Conservation (phyloP, 2,329 filamentous ascomycete genomes). For the Cladosporium cucumerinum region DNA sequence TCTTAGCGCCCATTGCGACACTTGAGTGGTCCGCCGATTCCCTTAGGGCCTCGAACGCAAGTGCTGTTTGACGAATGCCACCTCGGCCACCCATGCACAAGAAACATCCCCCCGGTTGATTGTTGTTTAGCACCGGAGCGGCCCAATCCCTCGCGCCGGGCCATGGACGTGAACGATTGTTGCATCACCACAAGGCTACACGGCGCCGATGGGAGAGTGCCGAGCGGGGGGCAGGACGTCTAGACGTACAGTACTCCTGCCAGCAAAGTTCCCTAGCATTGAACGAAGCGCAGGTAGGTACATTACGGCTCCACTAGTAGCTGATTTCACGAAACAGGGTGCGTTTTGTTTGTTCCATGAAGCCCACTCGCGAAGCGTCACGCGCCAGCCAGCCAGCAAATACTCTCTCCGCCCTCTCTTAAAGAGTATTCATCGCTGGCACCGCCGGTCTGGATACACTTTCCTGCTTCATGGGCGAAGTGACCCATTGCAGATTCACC, state of each 20-base stretch:
- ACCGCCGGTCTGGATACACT: slow-evolving; percentile 6
- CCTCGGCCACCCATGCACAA: background rate
- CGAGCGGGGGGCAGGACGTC: slow-evolving; percentile 2
- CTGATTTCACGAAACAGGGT: background rate
- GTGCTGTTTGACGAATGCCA: background rate
- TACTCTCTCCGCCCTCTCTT: slow-evolving; percentile 6
- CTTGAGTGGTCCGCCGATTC: background rate
- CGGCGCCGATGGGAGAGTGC: slow-evolving; percentile 11
- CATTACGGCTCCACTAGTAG: background rate
- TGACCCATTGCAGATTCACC: slow-evolving; percentile 12
- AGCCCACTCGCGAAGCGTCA: slow-evolving; percentile 1
- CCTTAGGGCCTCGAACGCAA: background rate
- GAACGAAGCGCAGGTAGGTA: background rate
- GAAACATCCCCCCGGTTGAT: background rate
- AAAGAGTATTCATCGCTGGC: background rate
- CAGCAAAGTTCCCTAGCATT: background rate
- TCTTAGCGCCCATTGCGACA: background rate
- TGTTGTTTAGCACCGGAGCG: slow-evolving; percentile 15
- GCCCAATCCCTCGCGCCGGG: slow-evolving; percentile 18
- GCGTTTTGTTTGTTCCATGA: slow-evolving; percentile 5
- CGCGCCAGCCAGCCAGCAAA: background rate
- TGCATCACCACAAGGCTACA: slow-evolving; percentile 10
- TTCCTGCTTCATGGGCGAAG: slow-evolving; percentile 9
- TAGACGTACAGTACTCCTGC: background rate
- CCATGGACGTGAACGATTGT: slow-evolving; percentile 9